These are phyloP conservation scores for Coprinopsis cinerea DNA, from an alignment of 768 basidiomycete genomes.

Conservation along the genomic window DNA sequence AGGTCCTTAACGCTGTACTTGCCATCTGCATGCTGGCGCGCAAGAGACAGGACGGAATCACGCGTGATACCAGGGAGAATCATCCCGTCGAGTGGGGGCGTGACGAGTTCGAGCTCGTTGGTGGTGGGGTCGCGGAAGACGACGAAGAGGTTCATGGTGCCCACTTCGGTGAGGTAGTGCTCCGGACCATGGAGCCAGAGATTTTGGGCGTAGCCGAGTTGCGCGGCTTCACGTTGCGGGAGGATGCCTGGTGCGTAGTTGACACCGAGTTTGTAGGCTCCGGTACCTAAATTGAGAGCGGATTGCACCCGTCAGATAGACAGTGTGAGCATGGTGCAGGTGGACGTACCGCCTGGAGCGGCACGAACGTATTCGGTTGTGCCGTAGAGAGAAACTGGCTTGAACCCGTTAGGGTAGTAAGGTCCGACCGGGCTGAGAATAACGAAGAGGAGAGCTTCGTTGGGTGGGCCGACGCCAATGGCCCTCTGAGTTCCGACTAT, in stretches of 20 bases:
- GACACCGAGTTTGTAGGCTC: conserved; percentile 69
- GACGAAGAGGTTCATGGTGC: conserved; percentile 91
- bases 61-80: conserved; percentile 92
- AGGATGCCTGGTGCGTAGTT: conserved; percentile 60
- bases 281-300: conserved; percentile 47
- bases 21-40: conserved; percentile 52
- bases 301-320: neutral
- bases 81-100: conserved; percentile 86
- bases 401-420: conserved; percentile 84
- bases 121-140: conserved; percentile 1
- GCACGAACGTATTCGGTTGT: conserved; percentile 83
- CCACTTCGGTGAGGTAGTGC: conserved; percentile 61
- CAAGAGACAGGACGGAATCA: conserved; percentile 73
- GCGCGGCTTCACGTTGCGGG: conserved; percentile 60
- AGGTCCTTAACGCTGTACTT: conserved; percentile 41
- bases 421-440: conserved; percentile 81
- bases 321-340: neutral
- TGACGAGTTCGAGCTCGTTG: conserved; percentile 60
- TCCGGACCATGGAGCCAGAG: conserved; percentile 83
- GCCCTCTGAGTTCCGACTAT: conserved; percentile 62
- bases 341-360: conserved; percentile 66
- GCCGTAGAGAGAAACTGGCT: conserved; percentile 83
- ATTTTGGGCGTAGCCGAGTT: conserved; percentile 76
- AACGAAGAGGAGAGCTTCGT: conserved; percentile 80
- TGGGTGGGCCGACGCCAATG: conserved; percentile 69